Base-by-base conservation (phyloP, 805 yeast genomes). In the Suhomyces sp. region DNA sequence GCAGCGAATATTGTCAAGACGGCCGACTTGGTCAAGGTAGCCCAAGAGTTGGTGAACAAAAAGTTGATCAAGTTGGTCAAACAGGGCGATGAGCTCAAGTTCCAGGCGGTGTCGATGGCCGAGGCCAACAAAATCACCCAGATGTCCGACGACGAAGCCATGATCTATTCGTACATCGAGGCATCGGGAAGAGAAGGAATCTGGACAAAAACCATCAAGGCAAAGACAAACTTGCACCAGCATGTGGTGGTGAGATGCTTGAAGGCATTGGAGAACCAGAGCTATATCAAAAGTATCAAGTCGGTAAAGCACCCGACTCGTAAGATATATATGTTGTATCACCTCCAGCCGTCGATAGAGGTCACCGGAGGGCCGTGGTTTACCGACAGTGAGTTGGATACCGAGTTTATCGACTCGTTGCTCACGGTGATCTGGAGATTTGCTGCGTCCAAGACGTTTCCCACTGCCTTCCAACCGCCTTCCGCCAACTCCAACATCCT, bases 331-430 rank as follows among this genome's bases (percentile, higher is more conserved):
- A 94, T 94, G 98, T 78, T 94, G 50, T 93, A 92, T 67, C 86
- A 90, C 64, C 74, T 94, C 59, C 97, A 91, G 66, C 99, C 99
- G 5, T 87, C 96, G 3, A 86, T 90, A 31, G 98, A 93, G 59
- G 94, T 94, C 38, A 94, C 98, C 0, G 99, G 99, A 58, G 99
- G 99, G 5, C 98, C 98, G 4, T 94, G 99, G 99, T 94, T 92
- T 66, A 91, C 97, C 0, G 99, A 94, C 66, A 85, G 92, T 35
- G 98, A 94, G 69, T 77, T 94, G 53, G 99, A 94, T 66, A 85
- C 90, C 2, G 98, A 93, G 69, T 94, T 94, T 63, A 92, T 94
- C 54, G 93, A 90, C 59, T 84, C 90, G 47, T 72, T 94, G 51
- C 69, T 90, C 58, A 84, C 90, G 19, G 92, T 92, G 44, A 84